These are phyloP conservation scores for Lepidium sativum DNA, from an alignment of 345 rosid genomes.

Conservation along the genomic window DNA sequence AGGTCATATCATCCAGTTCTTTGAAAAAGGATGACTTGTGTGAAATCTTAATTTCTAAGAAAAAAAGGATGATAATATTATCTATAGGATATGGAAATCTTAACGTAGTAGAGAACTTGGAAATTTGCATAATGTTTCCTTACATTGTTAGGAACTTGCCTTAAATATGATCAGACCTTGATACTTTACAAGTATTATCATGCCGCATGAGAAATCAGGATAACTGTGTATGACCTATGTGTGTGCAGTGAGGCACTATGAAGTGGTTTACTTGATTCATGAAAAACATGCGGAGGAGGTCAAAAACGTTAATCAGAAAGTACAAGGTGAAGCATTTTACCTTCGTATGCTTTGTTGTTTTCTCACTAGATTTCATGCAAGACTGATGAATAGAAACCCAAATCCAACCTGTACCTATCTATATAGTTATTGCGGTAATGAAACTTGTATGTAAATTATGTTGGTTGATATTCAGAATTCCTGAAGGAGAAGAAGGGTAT, in stretches of 20 bases:
- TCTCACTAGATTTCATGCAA: neutral
- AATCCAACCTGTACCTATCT: neutral
- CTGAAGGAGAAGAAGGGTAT: slow-evolving; percentile 76
- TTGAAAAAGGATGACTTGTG: neutral
- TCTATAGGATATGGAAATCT: neutral
- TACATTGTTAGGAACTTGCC: neutral
- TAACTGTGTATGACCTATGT: neutral
- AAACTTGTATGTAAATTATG: neutral
- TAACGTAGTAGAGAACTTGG: neutral
- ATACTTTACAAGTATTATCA: neutral
- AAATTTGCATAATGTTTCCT: neutral
- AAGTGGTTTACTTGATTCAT: slow-evolving; percentile 86
- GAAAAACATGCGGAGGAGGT: slow-evolving; percentile 83
- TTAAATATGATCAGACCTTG: neutral
- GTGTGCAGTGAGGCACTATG: slow-evolving; percentile 80
- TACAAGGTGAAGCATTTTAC: slow-evolving; percentile 51
- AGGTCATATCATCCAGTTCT: no score
- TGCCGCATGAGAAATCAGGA: no score
- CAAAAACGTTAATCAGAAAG: slow-evolving; percentile 58
- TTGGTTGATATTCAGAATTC: slow-evolving; percentile 40
- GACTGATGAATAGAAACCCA: neutral
- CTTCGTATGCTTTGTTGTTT: neutral
- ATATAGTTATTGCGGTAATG: neutral
- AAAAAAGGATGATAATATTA: neutral
- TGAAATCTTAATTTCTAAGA: neutral